Base-by-base conservation (phyloP, 495 filamentous ascomycete species). In the Cryomyces minteri region DNA sequence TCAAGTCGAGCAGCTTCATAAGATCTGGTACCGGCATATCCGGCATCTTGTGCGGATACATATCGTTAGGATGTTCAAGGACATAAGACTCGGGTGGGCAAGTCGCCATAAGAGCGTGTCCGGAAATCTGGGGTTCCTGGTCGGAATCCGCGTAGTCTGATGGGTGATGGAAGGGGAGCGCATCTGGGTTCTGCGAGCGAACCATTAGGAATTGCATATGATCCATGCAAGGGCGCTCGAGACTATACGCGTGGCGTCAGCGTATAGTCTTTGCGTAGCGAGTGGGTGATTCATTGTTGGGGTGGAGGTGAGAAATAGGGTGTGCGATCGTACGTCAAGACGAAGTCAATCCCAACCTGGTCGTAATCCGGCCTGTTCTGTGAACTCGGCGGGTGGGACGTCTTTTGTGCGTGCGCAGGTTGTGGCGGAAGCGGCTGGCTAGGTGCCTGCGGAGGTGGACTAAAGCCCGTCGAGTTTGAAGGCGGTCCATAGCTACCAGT, bases 211-310 rank as follows among this genome's bases (percentile, higher is more conserved):
- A 84, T 52, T 85, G 82, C 58, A 88, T 82, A 62, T 96, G 90
- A 56, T 90, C 82, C 70, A 92, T 88, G 71, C 90, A 98, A 7
- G 86, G 86, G 52, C 76, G 75, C 71, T 98, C 90, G 62, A 98
- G 78, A 61, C 88, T 95, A 63, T 57, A 40, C 40, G 18, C 18
- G 18, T 25, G 40, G 37, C 33, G 33, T n/a, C 12, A 43, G 38
- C 18, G 25, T 42, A 25, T 25, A 11, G 43, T 41, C 32, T 37
- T 42, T 39, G 38, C 32, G n/a, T 29, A 37, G 40, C 40, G 30
- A 25, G 31, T 12, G 14, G 6, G 29, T 36, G n/a, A 30, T 39
- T 50, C 54, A 54, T 50, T 61, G 70, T 53, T 74, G 68, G 48
- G 63, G 72, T 59, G 74, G 74, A 69, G 73, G 73, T 65, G 75